Evolutionary conservation across 768 basidiomycete genomes (phyloP).

Genomic region (Paxillus rubicundulus): DNA sequence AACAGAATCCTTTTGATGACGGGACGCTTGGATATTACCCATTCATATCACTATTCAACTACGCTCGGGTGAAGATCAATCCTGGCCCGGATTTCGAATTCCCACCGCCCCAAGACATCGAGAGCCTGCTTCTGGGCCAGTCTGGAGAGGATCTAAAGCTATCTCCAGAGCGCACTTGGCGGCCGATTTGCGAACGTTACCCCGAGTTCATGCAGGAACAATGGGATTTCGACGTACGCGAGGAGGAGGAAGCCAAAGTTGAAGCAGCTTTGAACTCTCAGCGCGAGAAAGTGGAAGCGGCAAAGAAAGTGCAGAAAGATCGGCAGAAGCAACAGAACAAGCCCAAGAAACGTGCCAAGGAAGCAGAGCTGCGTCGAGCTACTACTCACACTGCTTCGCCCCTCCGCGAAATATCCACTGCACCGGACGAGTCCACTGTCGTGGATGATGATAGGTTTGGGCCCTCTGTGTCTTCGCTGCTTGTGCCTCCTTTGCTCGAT

Average conservation of each 20-base stretch:
- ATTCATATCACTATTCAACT: conserved; percentile 90
- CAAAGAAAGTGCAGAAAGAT: conserved; percentile 42
- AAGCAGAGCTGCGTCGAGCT: conserved; percentile 25
- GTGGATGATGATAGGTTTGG: conserved; percentile 28
- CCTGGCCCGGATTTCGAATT: conserved; percentile 85
- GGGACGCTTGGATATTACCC: conserved; percentile 95
- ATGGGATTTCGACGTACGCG: conserved; percentile 68
- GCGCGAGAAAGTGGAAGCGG: conserved; percentile 40
- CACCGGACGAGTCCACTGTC: conserved; percentile 25
- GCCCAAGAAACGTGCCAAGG: conserved; percentile 50
- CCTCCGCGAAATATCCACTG: conserved; percentile 29
- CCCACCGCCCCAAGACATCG: conserved; percentile 77
- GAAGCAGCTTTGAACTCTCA: conserved; percentile 42
- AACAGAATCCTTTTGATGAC: conserved; percentile 88
- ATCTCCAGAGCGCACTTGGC: conserved; percentile 52
- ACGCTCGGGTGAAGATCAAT: conserved; percentile 80
- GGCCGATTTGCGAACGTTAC: conserved; percentile 83
- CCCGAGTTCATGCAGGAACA: conserved; percentile 83
- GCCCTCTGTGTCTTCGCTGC: conserved; percentile 25
- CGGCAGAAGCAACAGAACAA: conserved; percentile 52
- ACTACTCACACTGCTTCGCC: conserved; percentile 23
- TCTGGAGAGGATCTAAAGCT: conserved; percentile 33
- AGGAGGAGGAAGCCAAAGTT: conserved; percentile 64
- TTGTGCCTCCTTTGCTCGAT: conserved; percentile 27
- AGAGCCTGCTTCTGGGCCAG: conserved; percentile 48